Base-by-base conservation (phyloP, 345 rosid species). In the Salix udensis region DNA sequence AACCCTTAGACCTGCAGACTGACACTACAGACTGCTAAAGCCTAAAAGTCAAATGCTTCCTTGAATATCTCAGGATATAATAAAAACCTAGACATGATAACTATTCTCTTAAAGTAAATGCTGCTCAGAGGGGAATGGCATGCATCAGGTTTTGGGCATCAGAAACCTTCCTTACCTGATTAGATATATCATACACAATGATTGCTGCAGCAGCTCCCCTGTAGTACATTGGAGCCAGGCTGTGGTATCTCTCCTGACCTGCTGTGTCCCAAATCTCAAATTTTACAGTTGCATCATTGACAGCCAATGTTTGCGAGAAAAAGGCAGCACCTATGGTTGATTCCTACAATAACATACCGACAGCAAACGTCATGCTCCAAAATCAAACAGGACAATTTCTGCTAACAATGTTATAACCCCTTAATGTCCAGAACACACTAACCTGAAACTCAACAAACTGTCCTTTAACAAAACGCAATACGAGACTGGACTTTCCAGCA, bases 251-350 rank as follows among this genome's bases (percentile, higher is more conserved):
- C 88, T 96, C 97, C 77, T 96, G 99, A 40, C 99, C 99, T 0
- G 99, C 99, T 44, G 99, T 96, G 84, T 96, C 99, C 99, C 99
- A 96, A 18, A 96, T 96, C 88, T 96, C 99, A 87, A 96, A 96
- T 80, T 96, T 96, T 2, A 96, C 95, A 26, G 97, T 93, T 0
- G 94, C 95, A 75, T 93, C 98, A 78, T 92, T 92, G 46, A 90
- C 98, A n/a, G 95, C 95, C 86, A 96, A 70, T 31, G 98, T 91
- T 83, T 96, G 99, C 34, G 98, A 92, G 84, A 96, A 96, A 75
- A 96, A 93, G 21, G 97, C 99, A 53, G 99, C 99, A 37, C 99
- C 97, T 1, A 96, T 96, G 28, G 97, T 96, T 80, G 98, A 96
- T 89, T 96, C 99, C 99, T 96, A 81, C 28, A 82, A 71, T 23